Evolutionary conservation across 2,329 filamentous ascomycete species (phyloP), one percentile per base, ranked within the genome.

Genomic region (Meredithiella fracta): DNA sequence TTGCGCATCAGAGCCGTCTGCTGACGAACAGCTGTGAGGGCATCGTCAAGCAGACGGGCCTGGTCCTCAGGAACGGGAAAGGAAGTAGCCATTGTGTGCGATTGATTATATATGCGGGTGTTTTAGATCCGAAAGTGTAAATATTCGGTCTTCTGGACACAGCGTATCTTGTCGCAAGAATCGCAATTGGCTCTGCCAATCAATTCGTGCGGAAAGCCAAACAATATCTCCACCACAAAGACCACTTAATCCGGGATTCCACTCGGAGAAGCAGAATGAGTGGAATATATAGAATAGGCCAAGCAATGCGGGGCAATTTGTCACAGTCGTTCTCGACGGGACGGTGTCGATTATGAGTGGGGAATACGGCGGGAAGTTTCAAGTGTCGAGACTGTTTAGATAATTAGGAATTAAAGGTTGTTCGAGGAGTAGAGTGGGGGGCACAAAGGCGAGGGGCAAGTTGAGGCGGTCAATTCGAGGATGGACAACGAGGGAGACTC

Each of bases 1-100:
- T 94, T 91, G 73, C 91, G 89, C 92, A 98, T 98, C 68, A 95
- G 78, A 65, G 83, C 81, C 59, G 91, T 92, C 79, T 98, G 94
- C 73, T 97, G 91, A 72, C 91, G 87, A 71, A 98, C 94, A 54
- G 95, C 91, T 60, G 86, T 81, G 70, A 97, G 75, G 66, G 94
- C 92, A 83, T 98, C 92, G 73, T 98, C 92, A 64, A 98, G 83
- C 73, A 98, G 80, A 65, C 90, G 86, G 65, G 86, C 88, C 79
- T 84, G 85, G 72, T 90, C 85, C 71, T 90, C 85, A 62, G 82
- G 76, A 23, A 58, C 57, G 65, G 77, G 76, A 64, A 79, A 75
- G 65, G 83, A 79, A 58, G 73, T 73, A 59, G 73, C 71, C 69
- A 72, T 72, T 60, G 60, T 38, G 44, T 49, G 17, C 8, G 17